A percentile compares a stretch with the other conserved stretches of the same genome.
Evolutionary conservation across 306 rosid genomes (phyloP).

Genomic region (Lotus japonicus): DNA sequence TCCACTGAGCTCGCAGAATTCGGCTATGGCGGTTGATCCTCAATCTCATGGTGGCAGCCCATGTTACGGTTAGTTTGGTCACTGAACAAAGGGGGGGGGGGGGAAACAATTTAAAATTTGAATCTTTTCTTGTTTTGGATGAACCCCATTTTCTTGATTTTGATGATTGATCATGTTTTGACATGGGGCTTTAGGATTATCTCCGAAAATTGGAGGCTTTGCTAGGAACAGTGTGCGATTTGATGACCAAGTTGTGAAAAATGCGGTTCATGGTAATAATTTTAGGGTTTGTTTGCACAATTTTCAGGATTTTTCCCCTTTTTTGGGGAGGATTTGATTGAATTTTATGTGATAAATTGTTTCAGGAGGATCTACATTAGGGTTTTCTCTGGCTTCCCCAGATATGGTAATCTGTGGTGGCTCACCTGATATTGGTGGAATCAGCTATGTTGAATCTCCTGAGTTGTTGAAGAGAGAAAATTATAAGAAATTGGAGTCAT

Average conservation of each 20-base stretch:
- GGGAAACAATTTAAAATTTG: neutral
- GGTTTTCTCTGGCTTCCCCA: conserved; percentile 53
- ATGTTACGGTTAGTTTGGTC: neutral
- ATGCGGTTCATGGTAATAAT: conserved; percentile 22
- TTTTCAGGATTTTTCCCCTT: neutral
- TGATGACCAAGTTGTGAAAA: conserved; percentile 30
- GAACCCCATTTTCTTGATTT: conserved; percentile 17
- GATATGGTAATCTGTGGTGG: conserved; percentile 60
- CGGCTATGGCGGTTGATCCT: conserved; percentile 41
- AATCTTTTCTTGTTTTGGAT: conserved; percentile 14
- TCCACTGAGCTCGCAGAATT: conserved; percentile 28
- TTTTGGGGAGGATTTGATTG: neutral
- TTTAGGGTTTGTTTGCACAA: neutral
- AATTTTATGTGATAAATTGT: neutral
- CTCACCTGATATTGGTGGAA: conserved; percentile 51
- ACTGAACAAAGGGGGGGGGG: no score
- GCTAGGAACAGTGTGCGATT: conserved; percentile 6
- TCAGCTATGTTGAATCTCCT: conserved; percentile 46
- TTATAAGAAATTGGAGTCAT: conserved; percentile 38
- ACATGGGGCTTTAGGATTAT: conserved; percentile 20
- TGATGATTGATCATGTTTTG: neutral
- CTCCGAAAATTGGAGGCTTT: conserved; percentile 16
- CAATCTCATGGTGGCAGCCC: conserved; percentile 21
- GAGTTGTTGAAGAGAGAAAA: conserved; percentile 36
- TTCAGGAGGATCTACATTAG: conserved; percentile 49